Evolutionary conservation across 2,329 filamentous ascomycete genomes (phyloP).

Genomic region (Cladosporium sp.): DNA sequence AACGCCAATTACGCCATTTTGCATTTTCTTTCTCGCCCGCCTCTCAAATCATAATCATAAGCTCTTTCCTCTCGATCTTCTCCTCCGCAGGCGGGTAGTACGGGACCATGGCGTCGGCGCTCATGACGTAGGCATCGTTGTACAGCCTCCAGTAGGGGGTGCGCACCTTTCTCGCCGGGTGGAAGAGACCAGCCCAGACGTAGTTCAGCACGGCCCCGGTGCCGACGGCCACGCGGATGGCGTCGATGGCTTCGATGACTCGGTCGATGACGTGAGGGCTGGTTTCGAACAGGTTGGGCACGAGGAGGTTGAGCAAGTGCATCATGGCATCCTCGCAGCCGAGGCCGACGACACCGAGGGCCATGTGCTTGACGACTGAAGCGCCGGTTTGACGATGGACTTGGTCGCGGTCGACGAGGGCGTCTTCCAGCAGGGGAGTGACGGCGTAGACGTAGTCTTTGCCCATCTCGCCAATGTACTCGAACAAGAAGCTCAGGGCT

Average conservation of each 20-base stretch:
- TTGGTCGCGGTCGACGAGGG: slow-evolving; percentile 95
- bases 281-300: slow-evolving; percentile 96
- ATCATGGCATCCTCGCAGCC: slow-evolving; percentile 99
- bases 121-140: slow-evolving; percentile 94
- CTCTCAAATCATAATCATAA: slow-evolving; percentile 21
- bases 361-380: slow-evolving; percentile 95
- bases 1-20: background rate
- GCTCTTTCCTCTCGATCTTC: slow-evolving; percentile 18
- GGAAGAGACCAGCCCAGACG: slow-evolving; percentile 95
- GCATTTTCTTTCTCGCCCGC: background rate
- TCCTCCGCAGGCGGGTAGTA: slow-evolving; percentile 65
- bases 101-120: slow-evolving; percentile 90
- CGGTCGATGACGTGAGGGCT: slow-evolving; percentile 97
- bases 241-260: slow-evolving; percentile 96
- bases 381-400: slow-evolving; percentile 97
- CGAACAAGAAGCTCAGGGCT: slow-evolving; percentile 92
- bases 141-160: slow-evolving; percentile 95
- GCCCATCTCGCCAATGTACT: slow-evolving; percentile 98
- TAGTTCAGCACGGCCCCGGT: slow-evolving; percentile 95
- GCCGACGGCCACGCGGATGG: slow-evolving; percentile 87
- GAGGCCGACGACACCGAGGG: slow-evolving; percentile 92
- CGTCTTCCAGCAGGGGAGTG: slow-evolving; percentile 91
- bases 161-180: slow-evolving; percentile 90
- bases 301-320: slow-evolving; percentile 91
- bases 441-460: slow-evolving; percentile 99